These are phyloP conservation scores for Coemansia aciculifera DNA, from an alignment of 192 early-diverging fungal species.

Conservation along the genomic window DNA sequence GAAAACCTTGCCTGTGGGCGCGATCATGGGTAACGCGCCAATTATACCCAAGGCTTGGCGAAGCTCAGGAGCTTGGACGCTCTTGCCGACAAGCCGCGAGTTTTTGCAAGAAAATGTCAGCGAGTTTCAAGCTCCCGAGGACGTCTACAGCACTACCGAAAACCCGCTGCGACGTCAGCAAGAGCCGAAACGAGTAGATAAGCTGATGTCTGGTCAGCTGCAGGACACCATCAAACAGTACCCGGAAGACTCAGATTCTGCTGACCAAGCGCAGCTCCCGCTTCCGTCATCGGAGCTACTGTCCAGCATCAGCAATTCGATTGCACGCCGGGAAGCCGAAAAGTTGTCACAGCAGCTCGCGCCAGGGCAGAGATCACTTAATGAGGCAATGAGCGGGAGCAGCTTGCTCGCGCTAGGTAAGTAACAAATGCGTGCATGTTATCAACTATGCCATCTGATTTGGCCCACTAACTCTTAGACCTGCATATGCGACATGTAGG, in stretches of 20 bases:
- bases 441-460: background rate
- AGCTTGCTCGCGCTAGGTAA: constrained; percentile 39
- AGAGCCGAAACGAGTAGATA: background rate
- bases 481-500: constrained; percentile 19
- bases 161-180: constrained; percentile 18
- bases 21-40: background rate
- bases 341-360: background rate
- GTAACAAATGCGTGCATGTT: background rate
- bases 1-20: background rate
- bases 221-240: constrained; percentile 2
- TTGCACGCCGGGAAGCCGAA: constrained; percentile 26
- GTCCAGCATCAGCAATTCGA: constrained; percentile 27
- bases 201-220: constrained; percentile 6
- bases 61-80: constrained; percentile 6
- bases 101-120: constrained; percentile 23
- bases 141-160: constrained; percentile 8
- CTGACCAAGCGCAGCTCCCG: constrained; percentile 7
- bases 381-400: constrained; percentile 41
- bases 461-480: background rate
- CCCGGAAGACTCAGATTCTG: constrained; percentile 7
- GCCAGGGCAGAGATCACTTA: constrained; percentile 8
- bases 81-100: constrained; percentile 15
- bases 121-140: constrained; percentile 13
- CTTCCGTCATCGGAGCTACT: constrained; percentile 53
- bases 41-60: background rate